Evolutionary conservation across 208 protist species (phyloP).

Genomic region (Trypanosoma cruzi): DNA sequence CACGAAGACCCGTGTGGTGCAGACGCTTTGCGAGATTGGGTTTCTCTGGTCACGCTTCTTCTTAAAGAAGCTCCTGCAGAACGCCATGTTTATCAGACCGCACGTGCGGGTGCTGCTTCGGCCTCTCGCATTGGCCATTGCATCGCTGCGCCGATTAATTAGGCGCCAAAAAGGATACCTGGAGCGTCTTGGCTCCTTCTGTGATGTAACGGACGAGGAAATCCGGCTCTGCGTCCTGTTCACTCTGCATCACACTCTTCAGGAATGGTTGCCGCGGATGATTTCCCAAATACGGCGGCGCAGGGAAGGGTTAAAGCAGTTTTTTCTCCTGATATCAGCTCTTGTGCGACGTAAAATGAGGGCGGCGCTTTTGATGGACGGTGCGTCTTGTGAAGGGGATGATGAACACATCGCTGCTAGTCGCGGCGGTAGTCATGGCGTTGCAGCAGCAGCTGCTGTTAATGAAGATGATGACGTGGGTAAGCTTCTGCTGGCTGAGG

Average conservation of each 20-base stretch:
- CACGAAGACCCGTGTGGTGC: slow-evolving; percentile 47
- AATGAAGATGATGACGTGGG: background rate
- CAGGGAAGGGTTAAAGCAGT: slow-evolving; percentile 4
- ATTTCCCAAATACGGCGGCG: slow-evolving; percentile 1
- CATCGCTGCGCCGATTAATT: slow-evolving; percentile 36
- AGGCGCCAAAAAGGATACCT: slow-evolving; percentile 31
- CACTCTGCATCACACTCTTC: slow-evolving; percentile 48
- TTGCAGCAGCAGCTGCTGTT: background rate
- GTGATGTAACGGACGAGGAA: slow-evolving; percentile 37
- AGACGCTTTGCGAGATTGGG: slow-evolving; percentile 63
- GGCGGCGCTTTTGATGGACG: slow-evolving; percentile 7
- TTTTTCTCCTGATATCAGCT: slow-evolving; percentile 4
- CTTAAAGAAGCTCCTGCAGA: slow-evolving; percentile 32
- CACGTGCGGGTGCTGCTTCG: slow-evolving; percentile 25
- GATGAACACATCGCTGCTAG: background rate
- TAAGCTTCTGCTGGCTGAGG: slow-evolving; percentile 24
- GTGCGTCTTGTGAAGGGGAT: background rate
- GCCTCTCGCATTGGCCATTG: slow-evolving; percentile 34
- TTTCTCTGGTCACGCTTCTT: slow-evolving; percentile 59
- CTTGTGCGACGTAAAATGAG: slow-evolving; percentile 19
- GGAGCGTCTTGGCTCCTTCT: slow-evolving; percentile 36
- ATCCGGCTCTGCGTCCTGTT: slow-evolving; percentile 47
- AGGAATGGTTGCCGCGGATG: slow-evolving; percentile 37
- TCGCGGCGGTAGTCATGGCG: background rate
- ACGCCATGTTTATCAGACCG: slow-evolving; percentile 16